phyloP scores from a whole-genome alignment of 495 filamentous ascomycete genomes.

The Annulohypoxylon nitens region DNA sequence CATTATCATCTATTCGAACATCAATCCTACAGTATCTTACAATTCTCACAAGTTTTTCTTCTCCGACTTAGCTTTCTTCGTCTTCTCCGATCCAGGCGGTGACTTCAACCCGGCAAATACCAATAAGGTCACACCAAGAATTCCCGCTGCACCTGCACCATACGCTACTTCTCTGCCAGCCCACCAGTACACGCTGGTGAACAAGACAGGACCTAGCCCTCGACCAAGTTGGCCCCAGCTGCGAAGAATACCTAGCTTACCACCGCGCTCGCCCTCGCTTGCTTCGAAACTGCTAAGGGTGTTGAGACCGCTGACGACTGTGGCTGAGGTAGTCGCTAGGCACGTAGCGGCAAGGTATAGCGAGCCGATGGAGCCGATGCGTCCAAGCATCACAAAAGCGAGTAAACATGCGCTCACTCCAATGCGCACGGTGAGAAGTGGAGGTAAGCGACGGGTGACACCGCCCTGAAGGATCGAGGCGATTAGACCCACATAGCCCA shows the following conservation, averaged over 20 bases:
- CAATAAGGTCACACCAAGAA: constrained; percentile 76
- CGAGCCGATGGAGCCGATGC: constrained; percentile 69
- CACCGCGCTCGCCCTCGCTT: constrained; percentile 80
- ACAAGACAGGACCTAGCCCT: constrained; percentile 86
- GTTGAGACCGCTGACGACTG: constrained; percentile 94
- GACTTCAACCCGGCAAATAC: constrained; percentile 76
- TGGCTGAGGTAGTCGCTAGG: constrained; percentile 88
- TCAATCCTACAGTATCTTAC: constrained; percentile 39
- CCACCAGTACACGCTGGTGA: constrained; percentile 99
- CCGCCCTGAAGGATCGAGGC: constrained; percentile 90
- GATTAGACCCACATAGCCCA: constrained; percentile 93
- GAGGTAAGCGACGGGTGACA: constrained; percentile 83
- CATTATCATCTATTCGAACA: constrained; percentile 2
- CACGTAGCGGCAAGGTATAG: constrained; percentile 86
- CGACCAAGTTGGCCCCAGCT: constrained; percentile 89
- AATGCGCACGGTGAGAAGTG: constrained; percentile 79
- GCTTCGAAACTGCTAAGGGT: constrained; percentile 92
- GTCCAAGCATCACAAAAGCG: constrained; percentile 85
- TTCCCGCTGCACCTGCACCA: constrained; percentile 80
- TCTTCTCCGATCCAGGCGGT: constrained; percentile 56
- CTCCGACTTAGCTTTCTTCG: constrained; percentile 47
- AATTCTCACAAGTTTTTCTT: constrained; percentile 61
- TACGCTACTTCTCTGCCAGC: constrained; percentile 90
- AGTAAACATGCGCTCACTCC: constrained; percentile 81
- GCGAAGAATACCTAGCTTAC: constrained; percentile 85